Evolutionary conservation across 2,329 filamentous ascomycete species (phyloP).

Genomic region (Alternaria tenuissima): DNA sequence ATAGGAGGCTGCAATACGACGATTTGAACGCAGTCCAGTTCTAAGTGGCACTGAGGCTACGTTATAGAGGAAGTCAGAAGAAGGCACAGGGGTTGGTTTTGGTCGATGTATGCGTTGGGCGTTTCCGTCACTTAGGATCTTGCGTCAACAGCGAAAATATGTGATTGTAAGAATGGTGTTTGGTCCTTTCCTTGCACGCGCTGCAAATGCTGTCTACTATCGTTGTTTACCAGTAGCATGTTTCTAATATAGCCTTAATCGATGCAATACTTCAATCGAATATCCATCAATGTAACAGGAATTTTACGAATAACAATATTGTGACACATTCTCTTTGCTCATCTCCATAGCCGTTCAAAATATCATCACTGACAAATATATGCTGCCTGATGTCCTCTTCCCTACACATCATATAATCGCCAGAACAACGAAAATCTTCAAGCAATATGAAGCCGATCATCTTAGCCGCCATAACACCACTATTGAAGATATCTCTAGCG

Average conservation of each 20-base stretch:
- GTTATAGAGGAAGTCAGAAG: background rate
- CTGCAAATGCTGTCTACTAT: background rate
- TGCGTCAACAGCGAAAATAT: background rate
- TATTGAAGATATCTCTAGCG: conserved; percentile 22
- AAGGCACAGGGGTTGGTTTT: fast-evolving
- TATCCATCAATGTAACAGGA: background rate
- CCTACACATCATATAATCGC: no score
- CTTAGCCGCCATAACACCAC: background rate
- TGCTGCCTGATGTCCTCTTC: background rate
- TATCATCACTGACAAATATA: background rate
- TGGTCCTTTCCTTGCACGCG: background rate
- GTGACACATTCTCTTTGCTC: background rate
- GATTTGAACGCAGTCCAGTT: background rate
- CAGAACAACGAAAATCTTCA: no score
- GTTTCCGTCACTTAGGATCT: background rate
- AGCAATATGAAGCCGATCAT: background rate
- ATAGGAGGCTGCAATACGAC: background rate
- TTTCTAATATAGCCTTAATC: background rate
- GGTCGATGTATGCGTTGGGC: background rate
- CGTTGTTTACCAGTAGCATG: background rate
- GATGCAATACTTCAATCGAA: no score
- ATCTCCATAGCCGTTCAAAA: background rate
- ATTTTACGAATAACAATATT: background rate
- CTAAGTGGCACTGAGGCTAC: background rate
- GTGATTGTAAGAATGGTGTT: background rate